phyloP scores from a whole-genome alignment of 495 filamentous ascomycete species.

The Annulohypoxylon moriforme region DNA sequence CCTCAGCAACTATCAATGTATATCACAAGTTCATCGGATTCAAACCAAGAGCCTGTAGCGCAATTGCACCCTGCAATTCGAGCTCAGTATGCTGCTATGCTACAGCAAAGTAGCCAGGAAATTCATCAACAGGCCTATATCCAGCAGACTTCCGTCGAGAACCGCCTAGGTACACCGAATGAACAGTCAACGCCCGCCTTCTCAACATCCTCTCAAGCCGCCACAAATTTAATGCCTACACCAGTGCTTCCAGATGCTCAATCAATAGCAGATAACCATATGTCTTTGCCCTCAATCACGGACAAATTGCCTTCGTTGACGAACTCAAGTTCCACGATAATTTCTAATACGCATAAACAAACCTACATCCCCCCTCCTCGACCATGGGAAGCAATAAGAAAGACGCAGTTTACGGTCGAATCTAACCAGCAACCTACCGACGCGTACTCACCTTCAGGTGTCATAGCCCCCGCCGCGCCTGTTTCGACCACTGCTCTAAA shows the following conservation, averaged over 20 bases:
- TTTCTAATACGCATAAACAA: conserved; percentile 21
- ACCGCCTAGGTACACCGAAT: background rate
- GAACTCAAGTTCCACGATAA: conserved; percentile 13
- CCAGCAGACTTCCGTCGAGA: conserved; percentile 17
- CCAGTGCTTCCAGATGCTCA: conserved; percentile 9
- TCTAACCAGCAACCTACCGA: conserved; percentile 7
- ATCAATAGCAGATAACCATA: background rate
- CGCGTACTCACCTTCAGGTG: conserved; percentile 3
- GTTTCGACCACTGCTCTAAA: background rate
- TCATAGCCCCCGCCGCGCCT: conserved; percentile 2
- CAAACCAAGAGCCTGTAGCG: conserved; percentile 38
- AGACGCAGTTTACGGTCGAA: conserved; percentile 31
- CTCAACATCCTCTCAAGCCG: background rate
- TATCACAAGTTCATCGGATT: conserved; percentile 25
- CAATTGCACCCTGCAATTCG: conserved; percentile 60
- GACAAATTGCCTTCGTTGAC: conserved; percentile 13
- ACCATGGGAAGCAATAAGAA: conserved; percentile 48
- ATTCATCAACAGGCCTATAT: conserved; percentile 18
- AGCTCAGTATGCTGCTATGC: conserved; percentile 54
- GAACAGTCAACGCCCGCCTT: conserved; percentile 11
- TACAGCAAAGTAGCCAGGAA: conserved; percentile 47
- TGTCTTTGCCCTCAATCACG: background rate
- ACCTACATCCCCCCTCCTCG: conserved; percentile 47
- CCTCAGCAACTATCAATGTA: conserved; percentile 25
- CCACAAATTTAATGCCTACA: conserved; percentile 8